Evolutionary conservation across 2,329 filamentous ascomycete species (phyloP).

Genomic region (Colletotrichum navitas): DNA sequence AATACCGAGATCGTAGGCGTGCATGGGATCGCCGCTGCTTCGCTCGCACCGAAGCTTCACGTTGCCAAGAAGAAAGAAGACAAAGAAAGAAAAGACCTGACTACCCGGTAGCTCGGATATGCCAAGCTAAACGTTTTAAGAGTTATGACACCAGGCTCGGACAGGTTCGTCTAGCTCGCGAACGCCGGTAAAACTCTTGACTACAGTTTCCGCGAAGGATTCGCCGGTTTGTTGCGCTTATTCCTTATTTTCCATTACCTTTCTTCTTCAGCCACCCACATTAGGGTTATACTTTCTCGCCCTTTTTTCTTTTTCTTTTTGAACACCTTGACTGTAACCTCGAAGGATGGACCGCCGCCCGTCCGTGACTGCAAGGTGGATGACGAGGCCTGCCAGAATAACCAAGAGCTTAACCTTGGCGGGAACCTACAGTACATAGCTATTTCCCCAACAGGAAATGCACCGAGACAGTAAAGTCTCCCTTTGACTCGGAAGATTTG

Average conservation of each 20-base stretch:
- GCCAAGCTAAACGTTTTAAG: not conserved
- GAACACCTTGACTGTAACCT: slow-evolving; percentile 10
- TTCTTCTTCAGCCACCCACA: no score
- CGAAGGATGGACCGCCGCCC: not conserved
- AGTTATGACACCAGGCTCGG: not conserved
- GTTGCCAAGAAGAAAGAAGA: not conserved
- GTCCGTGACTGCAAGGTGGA: slow-evolving; percentile 10
- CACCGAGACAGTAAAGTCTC: not conserved
- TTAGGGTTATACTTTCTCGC: not conserved
- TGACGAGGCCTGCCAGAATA: slow-evolving; percentile 32
- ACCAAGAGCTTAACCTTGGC: slow-evolving; percentile 17
- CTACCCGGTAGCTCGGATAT: not conserved
- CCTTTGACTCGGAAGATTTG: not conserved
- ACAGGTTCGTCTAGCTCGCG: not conserved
- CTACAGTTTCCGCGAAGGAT: not conserved
- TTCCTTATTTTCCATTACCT: not conserved
- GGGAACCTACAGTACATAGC: slow-evolving; percentile 18
- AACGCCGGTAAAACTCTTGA: no score
- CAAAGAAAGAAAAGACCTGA: not conserved
- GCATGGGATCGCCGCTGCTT: not conserved
- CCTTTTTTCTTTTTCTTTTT: not conserved
- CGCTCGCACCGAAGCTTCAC: not conserved
- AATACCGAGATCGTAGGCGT: not conserved
- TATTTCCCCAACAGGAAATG: not conserved
- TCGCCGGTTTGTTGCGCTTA: not conserved